Conservation (phyloP, 352 stramenopile species). For the Phytophthora pseudosyringae region DNA sequence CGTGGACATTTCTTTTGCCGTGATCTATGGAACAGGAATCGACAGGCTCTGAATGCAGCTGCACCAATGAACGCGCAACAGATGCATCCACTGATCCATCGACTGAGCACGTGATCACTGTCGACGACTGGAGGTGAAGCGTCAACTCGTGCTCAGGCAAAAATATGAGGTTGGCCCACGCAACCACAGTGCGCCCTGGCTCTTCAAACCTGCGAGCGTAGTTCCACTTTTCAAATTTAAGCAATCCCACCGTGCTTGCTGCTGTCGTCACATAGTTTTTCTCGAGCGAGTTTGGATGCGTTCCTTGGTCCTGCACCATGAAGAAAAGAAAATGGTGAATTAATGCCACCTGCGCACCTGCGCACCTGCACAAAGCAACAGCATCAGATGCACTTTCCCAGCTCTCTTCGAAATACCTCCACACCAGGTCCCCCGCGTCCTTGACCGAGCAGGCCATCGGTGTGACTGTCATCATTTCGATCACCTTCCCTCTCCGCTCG, state of each 20-base stretch:
- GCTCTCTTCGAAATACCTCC: neutral
- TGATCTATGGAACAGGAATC: neutral
- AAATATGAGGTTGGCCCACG: neutral
- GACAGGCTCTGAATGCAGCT: neutral
- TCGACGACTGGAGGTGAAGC: constrained; percentile 3
- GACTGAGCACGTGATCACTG: neutral
- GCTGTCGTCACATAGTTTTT: constrained; percentile 1
- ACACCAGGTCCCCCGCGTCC: neutral
- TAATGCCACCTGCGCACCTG: neutral
- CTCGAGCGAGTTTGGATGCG: neutral
- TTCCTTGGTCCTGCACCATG: constrained; percentile 1
- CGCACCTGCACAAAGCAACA: neutral
- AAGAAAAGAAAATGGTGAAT: neutral
- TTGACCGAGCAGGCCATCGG: constrained; percentile 4
- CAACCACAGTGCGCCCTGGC: neutral
- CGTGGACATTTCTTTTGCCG: neutral
- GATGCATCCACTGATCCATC: neutral
- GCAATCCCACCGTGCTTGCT: neutral
- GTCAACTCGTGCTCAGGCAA: neutral
- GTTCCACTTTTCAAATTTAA: constrained; percentile 5
- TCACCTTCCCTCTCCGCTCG: constrained; percentile 3
- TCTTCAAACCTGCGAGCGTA: neutral
- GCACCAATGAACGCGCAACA: neutral
- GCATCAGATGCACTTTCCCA: neutral
- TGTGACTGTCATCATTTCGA: neutral